Base-by-base conservation (phyloP, 1,284 basidiomycete species). In the Pseudozyma thailandica region DNA sequence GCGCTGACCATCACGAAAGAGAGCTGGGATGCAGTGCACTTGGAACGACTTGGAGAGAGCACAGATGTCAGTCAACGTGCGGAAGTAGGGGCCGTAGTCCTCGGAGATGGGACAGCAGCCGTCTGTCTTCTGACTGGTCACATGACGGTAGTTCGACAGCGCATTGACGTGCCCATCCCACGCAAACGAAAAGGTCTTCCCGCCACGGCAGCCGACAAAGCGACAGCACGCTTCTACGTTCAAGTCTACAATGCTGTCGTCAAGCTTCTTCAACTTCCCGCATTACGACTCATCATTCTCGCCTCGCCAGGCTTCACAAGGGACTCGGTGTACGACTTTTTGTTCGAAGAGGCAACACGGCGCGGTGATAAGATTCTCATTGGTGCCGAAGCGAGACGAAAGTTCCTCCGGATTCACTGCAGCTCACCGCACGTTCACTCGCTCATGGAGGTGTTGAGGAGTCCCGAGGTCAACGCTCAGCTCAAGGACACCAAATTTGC, bases 401-500 rank as follows among this genome's bases (percentile, higher is more conserved):
- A 97, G 84, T 91, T 92, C 76, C 84, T 98, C 77, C 92, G 91
- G 79, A 91, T 99, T 12, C 94, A 98, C 83, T 87, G 94, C 63
- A 93, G 88, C 78, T 96, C 93, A 65, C 89, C 93, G 8, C 95
- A 99, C 84, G 93, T 99, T 5, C 96, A 98, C 82, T 93, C 93
- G 77, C 85, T 99, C 41, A 90, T 95, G 45, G 94, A 98, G 78
- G 93, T 97, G 12, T 84, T 99, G 74, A 91, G 94, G 78, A 95
- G 93, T 79, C 93, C 95, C 2, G 79, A 82, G 33, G 80, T 82
- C n/a, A 72, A 69, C 23, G 68, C 88, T 4, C 92, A 91, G 74
- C 84, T 98, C 51, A 94, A 95, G 82, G 95, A 98, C 74, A 97
- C 96, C 15, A 98, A 98, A 82, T 99, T 98, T 84, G 94, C 96